These are phyloP conservation scores for Pythium periplocum DNA, from an alignment of 352 stramenopile species.

Conservation along the genomic window DNA sequence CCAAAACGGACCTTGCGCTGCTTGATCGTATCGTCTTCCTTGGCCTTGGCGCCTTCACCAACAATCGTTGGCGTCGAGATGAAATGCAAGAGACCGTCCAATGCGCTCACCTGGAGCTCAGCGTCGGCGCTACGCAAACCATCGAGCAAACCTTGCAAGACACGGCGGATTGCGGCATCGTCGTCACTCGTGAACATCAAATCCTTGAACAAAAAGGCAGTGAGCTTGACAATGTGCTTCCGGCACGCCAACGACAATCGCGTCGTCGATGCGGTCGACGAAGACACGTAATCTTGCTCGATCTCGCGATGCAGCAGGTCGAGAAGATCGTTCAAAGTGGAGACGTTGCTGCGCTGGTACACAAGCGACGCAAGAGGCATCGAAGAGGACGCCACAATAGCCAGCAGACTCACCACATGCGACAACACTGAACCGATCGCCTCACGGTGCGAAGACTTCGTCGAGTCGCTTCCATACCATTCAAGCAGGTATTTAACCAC, in stretches of 20 bases:
- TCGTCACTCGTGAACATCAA: constrained; percentile 44
- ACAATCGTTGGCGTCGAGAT: constrained; percentile 34
- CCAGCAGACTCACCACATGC: constrained; percentile 44
- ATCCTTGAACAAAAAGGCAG: constrained; percentile 74
- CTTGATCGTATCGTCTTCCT: constrained; percentile 13
- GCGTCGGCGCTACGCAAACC: constrained; percentile 60
- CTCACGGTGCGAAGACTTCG: not conserved
- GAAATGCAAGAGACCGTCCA: constrained; percentile 74
- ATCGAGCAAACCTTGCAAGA: constrained; percentile 57
- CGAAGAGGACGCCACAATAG: constrained; percentile 52
- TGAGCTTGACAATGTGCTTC: constrained; percentile 69
- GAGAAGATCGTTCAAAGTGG: constrained; percentile 17
- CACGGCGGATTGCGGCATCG: constrained; percentile 38
- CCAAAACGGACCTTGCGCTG: constrained; percentile 36
- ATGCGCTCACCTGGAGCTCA: constrained; percentile 58
- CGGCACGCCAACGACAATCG: constrained; percentile 29
- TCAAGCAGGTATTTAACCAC: constrained; percentile 29
- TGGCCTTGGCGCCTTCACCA: constrained; percentile 7
- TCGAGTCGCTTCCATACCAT: constrained; percentile 7
- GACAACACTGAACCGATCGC: constrained; percentile 30
- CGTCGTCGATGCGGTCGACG: constrained; percentile 1
- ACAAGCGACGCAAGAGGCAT: constrained; percentile 36
- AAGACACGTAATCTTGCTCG: constrained; percentile 38
- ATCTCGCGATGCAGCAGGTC: constrained; percentile 49
- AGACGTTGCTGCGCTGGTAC: constrained; percentile 17